phyloP scores from a whole-genome alignment of 176 grass and related monocot species.

The Tillandsia leiboldiana region DNA sequence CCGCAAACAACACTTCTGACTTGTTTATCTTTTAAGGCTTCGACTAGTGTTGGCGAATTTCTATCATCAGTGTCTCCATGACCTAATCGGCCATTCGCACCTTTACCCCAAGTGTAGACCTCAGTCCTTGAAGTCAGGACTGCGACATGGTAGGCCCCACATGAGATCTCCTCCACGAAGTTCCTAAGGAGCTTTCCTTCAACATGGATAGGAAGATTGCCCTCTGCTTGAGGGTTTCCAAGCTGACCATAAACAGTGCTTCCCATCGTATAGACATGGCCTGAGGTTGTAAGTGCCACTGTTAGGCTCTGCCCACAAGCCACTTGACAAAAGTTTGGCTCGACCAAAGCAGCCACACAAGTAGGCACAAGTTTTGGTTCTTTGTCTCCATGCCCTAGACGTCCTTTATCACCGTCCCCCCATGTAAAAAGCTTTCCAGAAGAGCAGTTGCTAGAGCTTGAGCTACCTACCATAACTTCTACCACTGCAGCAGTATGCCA shows the following conservation, averaged over 20 bases:
- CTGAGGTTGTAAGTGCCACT: constrained; percentile 84
- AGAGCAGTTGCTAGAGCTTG: constrained; percentile 82
- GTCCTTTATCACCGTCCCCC: constrained; percentile 98
- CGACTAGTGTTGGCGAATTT: constrained; percentile 79
- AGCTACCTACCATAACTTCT: constrained; percentile 91
- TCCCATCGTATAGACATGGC: constrained; percentile 94
- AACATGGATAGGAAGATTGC: constrained; percentile 64
- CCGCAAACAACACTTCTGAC: constrained; percentile 94
- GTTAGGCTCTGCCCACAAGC: constrained; percentile 91
- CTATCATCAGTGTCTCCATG: constrained; percentile 84
- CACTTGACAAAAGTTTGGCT: constrained; percentile 95
- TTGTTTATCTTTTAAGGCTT: constrained; percentile 97
- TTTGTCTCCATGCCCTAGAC: constrained; percentile 89
- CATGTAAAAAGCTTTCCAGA: constrained; percentile 95
- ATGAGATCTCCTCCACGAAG: constrained; percentile 97
- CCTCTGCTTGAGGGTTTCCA: constrained; percentile 72
- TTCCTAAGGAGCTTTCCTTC: constrained; percentile 89
- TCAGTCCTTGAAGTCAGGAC: constrained; percentile 87
- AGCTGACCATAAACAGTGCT: constrained; percentile 87
- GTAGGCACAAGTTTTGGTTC: constrained; percentile 71
- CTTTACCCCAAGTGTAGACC: constrained; percentile 99
- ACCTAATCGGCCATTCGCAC: constrained; percentile 89
- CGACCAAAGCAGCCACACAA: constrained; percentile 90
- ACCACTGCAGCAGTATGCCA: constrained; percentile 99
- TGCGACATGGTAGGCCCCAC: constrained; percentile 93